Base-by-base conservation (phyloP, 441 rosid genomes). In the Euphorbia corollata region DNA sequence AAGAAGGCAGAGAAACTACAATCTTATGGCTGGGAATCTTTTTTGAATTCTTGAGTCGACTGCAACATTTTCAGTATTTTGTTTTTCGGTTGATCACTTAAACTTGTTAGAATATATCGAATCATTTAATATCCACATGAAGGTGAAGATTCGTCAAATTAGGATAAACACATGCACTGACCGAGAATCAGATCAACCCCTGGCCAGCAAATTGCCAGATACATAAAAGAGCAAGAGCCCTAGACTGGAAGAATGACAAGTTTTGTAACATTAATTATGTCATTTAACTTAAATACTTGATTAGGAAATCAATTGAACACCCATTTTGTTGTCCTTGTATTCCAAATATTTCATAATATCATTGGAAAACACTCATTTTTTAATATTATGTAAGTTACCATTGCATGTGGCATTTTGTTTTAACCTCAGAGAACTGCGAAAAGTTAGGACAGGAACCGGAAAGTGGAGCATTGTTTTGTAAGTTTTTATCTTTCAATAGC, bases 1-100 rank as follows among this genome's bases (percentile, higher is more conserved):
- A 75, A 59, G 54, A 92, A 85, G 74, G 92, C 90, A 47, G 87
- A 86, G 68, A 90, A 79, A 77, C 78, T 90, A 63, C 79, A 79
- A 36, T 77, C 51, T 63, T 74, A 80, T 71, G 92, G 98, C 18
- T 92, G 97, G 90, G 96, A 85, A 77, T 81, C 90, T 1, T 88
- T 86, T 80, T 71, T 83, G 69, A 86, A 83, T 75, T 82, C 78
- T 59, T 81, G 79, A 78, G 50, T 57, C 80, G 78, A 78, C 30
- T 12, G 22, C 47, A 5, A 32, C 19, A 43, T 55, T 64, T 64
- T 38, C 45, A 6, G 32, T 10, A n/a, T 22, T 24, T n/a, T 23
- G 34, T 34, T 18, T 22, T 23, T 0, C 15, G 38, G 24, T 45
- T 45, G 56, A 63, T 41, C 45, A 1, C 60, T 43, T 59, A 27